Evolutionary conservation across 164 flowering plant species (phyloP), one percentile per base, ranked within the genome.

Genomic region (Chimonanthus salicifolius): DNA sequence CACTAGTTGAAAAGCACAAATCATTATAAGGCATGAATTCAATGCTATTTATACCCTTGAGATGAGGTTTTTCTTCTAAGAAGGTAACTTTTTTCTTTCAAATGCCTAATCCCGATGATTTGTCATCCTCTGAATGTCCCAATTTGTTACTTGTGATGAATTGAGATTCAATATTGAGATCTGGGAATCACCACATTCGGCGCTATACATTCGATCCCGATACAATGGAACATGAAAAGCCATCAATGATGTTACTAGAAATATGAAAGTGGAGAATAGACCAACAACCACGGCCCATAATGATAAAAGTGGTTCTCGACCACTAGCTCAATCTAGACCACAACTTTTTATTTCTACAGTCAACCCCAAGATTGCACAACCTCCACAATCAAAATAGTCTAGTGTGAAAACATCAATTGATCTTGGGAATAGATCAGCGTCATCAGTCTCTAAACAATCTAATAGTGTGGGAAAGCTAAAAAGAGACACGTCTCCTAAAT

Each of bases 101-200:
- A 8, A 13, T 10, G 62, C 4, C 62, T 58, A 54, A 8, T 58
- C 11, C 16, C n/a, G 11, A 47, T 69, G 47, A 74, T 60, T 58
- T 58, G 62, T 58, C 4, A 13, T 58, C 16, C 33, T 33, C 33
- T 33, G 0, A 33, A 33, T 33, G 33, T 33, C 33, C 11, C 62
- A 58, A 8, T 58, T 58, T 18, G 81, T 84, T 80, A 88, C 92
- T 86, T 79, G 85, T 45, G 83, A 73, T 76, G 80, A 82, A 74
- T 88, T 87, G 58, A 88, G 75, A 82, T 88, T 73, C 60, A 92
- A 58, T 44, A 90, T 66, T 68, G 97, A 90, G 76, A 92, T 82
- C 83, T 94, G 98, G 79, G 91, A 85, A 75, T 94, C 97, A 51
- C 95, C 93, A 80, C 78, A 85, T 79, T 92, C 98, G 49, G 92